These are phyloP conservation scores for Heliocybe sulcata DNA, from an alignment of 1,284 basidiomycete species.

Conservation along the genomic window DNA sequence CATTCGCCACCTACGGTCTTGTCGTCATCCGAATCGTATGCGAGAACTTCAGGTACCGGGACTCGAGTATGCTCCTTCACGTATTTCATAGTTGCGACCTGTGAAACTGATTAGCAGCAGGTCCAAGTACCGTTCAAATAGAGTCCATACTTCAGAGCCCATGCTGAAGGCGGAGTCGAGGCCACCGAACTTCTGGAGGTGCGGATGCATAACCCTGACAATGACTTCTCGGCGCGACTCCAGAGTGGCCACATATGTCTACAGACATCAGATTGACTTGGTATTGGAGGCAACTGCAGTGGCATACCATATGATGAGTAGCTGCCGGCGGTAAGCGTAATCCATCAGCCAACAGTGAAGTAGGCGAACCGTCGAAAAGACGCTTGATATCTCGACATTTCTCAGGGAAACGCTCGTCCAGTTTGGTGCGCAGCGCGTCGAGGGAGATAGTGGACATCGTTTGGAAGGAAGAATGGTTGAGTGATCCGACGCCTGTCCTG, in stretches of 20 bases:
- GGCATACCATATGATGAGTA: neutral
- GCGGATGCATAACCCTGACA: neutral
- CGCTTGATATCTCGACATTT: neutral
- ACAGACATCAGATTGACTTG: neutral
- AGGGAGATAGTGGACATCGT: neutral
- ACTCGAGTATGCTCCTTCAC: constrained; percentile 7
- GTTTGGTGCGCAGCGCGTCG: neutral
- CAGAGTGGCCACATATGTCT: neutral
- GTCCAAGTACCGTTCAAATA: neutral
- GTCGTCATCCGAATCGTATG: constrained; percentile 4
- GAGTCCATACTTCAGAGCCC: neutral
- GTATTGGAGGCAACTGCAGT: too few species aligned
- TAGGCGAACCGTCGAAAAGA: neutral
- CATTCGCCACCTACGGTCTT: constrained; percentile 9
- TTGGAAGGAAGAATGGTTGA: too few species aligned
- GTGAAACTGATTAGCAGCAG: neutral
- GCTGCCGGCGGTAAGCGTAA: neutral
- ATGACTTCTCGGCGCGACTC: neutral
- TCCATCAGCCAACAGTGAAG: neutral
- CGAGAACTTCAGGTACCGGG: constrained; percentile 9
- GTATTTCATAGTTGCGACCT: constrained; percentile 8
- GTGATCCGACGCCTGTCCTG: too few species aligned
- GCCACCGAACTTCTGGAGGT: neutral
- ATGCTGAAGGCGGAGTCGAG: neutral
- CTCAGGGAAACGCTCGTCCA: neutral